Conservation (phyloP, 1,284 basidiomycete genomes). For the Ganoderma sp. region DNA sequence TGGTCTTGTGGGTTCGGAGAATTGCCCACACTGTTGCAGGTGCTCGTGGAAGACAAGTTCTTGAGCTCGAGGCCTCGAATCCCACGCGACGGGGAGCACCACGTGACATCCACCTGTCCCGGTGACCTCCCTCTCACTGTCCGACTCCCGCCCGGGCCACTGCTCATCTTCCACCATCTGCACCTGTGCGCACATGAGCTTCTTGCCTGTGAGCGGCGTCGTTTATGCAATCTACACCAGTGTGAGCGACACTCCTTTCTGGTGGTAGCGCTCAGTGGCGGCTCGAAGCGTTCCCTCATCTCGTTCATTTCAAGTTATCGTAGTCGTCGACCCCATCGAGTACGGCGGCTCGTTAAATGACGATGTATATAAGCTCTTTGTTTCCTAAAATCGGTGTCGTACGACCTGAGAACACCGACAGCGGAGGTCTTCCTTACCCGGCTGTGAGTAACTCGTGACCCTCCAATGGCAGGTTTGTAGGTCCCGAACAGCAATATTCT, state of each 20-base stretch:
- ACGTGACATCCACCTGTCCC: background rate
- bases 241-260: background rate
- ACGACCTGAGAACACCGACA: background rate
- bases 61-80: background rate
- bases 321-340: no score
- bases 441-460: slow-evolving; percentile 3
- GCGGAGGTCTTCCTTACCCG: background rate
- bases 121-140: background rate
- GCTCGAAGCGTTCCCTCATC: background rate
- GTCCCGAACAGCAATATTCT: background rate
- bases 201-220: background rate
- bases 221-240: background rate
- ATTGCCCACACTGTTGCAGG: background rate
- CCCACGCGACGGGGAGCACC: background rate
- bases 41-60: background rate
- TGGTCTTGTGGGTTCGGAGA: slow-evolving; percentile 18
- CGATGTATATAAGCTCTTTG: background rate
- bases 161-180: background rate
- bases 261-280: background rate
- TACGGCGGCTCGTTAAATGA: background rate
- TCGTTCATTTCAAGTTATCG: no score
- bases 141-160: background rate
- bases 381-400: background rate
- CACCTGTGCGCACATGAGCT: background rate
- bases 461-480: background rate